phyloP scores from a whole-genome alignment of 1,284 basidiomycete genomes.

The Dichomitus squalens region DNA sequence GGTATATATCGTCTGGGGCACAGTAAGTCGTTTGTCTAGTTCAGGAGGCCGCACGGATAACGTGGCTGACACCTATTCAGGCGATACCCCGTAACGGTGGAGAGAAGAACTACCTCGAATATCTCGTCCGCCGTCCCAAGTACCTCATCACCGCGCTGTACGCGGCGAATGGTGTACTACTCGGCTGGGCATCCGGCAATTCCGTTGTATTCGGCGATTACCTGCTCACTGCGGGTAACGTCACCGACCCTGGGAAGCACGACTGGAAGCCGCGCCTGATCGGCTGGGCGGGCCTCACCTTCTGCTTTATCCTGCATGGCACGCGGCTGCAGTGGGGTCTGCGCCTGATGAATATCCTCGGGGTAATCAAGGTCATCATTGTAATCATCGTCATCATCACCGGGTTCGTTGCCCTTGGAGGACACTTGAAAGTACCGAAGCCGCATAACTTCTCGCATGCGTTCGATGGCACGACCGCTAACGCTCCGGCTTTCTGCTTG shows the following conservation, averaged over 20 bases:
- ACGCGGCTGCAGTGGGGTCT: slow-evolving; percentile 46
- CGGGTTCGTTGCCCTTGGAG: slow-evolving; percentile 45
- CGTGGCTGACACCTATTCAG: background rate
- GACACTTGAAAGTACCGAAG: slow-evolving; percentile 42
- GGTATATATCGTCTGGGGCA: slow-evolving; percentile 75
- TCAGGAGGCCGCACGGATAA: background rate
- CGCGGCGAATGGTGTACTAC: slow-evolving; percentile 24
- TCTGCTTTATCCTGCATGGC: slow-evolving; percentile 58
- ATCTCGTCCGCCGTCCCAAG: slow-evolving; percentile 9
- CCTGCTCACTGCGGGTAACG: slow-evolving; percentile 32
- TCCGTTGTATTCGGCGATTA: slow-evolving; percentile 67
- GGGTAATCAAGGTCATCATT: slow-evolving; percentile 59
- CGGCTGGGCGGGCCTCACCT: slow-evolving; percentile 51
- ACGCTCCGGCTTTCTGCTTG: slow-evolving; percentile 58
- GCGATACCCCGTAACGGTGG: slow-evolving; percentile 49
- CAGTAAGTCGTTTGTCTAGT: slow-evolving; percentile 38
- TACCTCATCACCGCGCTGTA: slow-evolving; percentile 10
- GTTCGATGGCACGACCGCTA: slow-evolving; percentile 51
- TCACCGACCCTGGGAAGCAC: background rate
- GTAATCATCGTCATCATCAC: slow-evolving; percentile 51
- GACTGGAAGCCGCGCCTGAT: slow-evolving; percentile 22
- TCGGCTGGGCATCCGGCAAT: slow-evolving; percentile 55
- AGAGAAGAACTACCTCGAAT: slow-evolving; percentile 38
- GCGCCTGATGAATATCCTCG: slow-evolving; percentile 61
- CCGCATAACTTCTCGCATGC: slow-evolving; percentile 46